phyloP scores from a whole-genome alignment of 2,329 filamentous ascomycete species.

The Ambrosiella beaveri region DNA sequence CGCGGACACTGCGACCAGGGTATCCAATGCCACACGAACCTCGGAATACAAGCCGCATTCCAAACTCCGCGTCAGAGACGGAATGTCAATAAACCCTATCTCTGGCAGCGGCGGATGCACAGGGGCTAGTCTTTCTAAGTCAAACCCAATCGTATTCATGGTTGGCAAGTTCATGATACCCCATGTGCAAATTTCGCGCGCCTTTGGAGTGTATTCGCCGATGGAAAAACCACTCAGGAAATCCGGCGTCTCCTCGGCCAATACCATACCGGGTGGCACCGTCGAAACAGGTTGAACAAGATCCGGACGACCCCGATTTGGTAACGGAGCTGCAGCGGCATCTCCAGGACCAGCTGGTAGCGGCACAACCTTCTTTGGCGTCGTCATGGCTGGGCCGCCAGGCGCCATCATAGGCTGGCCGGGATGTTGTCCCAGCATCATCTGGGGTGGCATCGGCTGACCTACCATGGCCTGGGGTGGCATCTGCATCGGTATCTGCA shows the following conservation, averaged over 20 bases:
- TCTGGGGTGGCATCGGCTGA: not conserved
- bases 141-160: conserved; percentile 44
- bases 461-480: not conserved
- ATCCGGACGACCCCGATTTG: not conserved
- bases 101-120: conserved; percentile 59
- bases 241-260: conserved; percentile 12
- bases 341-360: not conserved
- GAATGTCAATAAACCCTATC: conserved; percentile 75
- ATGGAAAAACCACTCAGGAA: conserved; percentile 3
- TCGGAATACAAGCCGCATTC: conserved; percentile 82
- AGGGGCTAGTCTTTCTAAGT: conserved; percentile 52
- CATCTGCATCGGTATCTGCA: not conserved
- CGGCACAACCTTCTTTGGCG: not conserved
- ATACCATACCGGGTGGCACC: conserved; percentile 18
- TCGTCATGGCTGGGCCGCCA: not conserved
- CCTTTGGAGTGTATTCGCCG: conserved; percentile 38
- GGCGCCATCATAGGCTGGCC: conserved; percentile 10
- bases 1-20: conserved; percentile 47
- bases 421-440: conserved; percentile 13
- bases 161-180: conserved; percentile 58
- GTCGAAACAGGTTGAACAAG: conserved; percentile 9
- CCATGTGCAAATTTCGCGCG: conserved; percentile 38
- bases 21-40: conserved; percentile 77
- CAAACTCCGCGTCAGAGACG: conserved; percentile 73
- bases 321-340: not conserved